A percentile compares a stretch with the other conserved stretches of the same genome.
These are phyloP conservation scores for Amniculicola lignicola DNA, from an alignment of 495 filamentous ascomycete genomes.

Conservation along the genomic window DNA sequence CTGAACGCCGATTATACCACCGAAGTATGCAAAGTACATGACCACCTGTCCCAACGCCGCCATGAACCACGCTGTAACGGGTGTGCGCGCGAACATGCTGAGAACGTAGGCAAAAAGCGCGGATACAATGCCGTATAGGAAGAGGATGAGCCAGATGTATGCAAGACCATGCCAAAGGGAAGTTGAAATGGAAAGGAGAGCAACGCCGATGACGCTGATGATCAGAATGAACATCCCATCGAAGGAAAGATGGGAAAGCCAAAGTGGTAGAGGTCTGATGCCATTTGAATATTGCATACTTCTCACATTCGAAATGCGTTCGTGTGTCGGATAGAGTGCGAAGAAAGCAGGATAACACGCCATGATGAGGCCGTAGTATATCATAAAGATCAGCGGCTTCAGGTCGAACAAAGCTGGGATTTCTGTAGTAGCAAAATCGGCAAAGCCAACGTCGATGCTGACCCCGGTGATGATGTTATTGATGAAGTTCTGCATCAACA, in stretches of 20 bases:
- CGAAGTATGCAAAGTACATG: slow-evolving; percentile 74
- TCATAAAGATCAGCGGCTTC: slow-evolving; percentile 71
- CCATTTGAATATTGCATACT: slow-evolving; percentile 39
- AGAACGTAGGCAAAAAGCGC: slow-evolving; percentile 69
- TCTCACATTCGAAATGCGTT: slow-evolving; percentile 51
- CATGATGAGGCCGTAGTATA: slow-evolving; percentile 74
- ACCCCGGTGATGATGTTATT: slow-evolving; percentile 10
- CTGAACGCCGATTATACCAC: slow-evolving; percentile 64
- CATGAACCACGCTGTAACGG: slow-evolving; percentile 65
- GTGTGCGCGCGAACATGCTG: slow-evolving; percentile 64
- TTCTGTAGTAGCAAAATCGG: neutral
- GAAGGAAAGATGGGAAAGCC: slow-evolving; percentile 70
- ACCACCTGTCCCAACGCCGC: slow-evolving; percentile 66
- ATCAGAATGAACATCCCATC: slow-evolving; percentile 68
- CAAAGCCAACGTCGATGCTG: slow-evolving; percentile 2
- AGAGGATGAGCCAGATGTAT: slow-evolving; percentile 71
- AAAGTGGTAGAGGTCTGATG: slow-evolving; percentile 68
- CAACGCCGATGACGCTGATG: slow-evolving; percentile 56
- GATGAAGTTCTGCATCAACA: slow-evolving; percentile 7
- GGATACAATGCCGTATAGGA: slow-evolving; percentile 70
- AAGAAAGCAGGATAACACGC: slow-evolving; percentile 78
- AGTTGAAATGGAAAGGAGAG: slow-evolving; percentile 57
- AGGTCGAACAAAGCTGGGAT: slow-evolving; percentile 54
- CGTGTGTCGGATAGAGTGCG: slow-evolving; percentile 76
- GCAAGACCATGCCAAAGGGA: slow-evolving; percentile 68